These are phyloP conservation scores for Solanum pinnatisectum DNA, from an alignment of 257 asterid species.

Conservation along the genomic window DNA sequence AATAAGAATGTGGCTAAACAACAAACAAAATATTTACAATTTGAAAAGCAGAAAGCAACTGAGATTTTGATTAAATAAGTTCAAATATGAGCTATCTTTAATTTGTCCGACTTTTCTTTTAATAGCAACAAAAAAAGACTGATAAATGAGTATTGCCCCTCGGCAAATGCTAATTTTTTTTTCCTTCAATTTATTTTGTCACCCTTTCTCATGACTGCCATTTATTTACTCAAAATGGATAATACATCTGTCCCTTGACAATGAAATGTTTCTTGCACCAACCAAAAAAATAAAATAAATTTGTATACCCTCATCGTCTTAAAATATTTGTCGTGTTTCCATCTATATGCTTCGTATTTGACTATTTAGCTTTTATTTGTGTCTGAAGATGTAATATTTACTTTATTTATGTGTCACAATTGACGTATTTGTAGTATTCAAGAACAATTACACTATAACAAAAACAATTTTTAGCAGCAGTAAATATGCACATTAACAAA, in stretches of 20 bases:
- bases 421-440: background rate
- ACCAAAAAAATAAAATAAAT: background rate
- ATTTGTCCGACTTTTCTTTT: background rate
- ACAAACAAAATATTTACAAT: background rate
- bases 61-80: background rate
- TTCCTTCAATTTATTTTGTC: background rate
- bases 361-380: background rate
- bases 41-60: background rate
- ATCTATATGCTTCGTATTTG: background rate
- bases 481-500: background rate
- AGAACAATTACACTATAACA: background rate
- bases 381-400: background rate
- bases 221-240: background rate
- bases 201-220: background rate
- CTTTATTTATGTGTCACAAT: background rate
- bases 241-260: background rate
- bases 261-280: background rate
- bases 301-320: background rate
- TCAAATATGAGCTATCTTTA: background rate
- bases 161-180: background rate
- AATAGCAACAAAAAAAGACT: background rate
- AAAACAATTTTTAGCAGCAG: background rate
- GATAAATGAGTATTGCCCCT: background rate
- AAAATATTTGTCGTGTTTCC: background rate
- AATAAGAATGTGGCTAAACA: background rate